A percentile compares a stretch with the other conserved stretches of the same genome.
Evolutionary conservation across 1,284 basidiomycete genomes (phyloP).

Genomic region (Cutaneotrichosporon dermatis): DNA sequence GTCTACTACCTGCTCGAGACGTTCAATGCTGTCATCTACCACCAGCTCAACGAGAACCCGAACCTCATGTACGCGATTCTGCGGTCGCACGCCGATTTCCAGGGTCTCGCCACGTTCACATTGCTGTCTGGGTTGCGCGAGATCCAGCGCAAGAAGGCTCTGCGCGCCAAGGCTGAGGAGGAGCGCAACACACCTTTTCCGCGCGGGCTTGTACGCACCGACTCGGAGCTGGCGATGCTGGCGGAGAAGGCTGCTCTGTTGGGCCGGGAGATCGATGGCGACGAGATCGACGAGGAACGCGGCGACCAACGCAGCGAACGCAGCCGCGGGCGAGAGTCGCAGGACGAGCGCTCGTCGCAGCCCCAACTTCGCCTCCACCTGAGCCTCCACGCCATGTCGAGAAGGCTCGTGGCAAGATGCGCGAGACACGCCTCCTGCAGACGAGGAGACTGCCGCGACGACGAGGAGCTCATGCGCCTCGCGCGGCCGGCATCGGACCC

Average conservation of each 20-base stretch:
- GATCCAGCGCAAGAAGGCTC: constrained; percentile 66
- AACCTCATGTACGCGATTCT: constrained; percentile 83
- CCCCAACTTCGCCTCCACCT: not conserved
- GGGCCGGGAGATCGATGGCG: constrained; percentile 29
- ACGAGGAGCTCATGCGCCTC: constrained; percentile 58
- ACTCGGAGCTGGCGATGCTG: constrained; percentile 42
- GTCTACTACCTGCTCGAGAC: constrained; percentile 71
- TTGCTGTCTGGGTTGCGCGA: constrained; percentile 75
- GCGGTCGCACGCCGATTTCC: constrained; percentile 72
- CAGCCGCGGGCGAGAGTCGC: constrained; percentile 2
- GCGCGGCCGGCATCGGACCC: constrained; percentile 66
- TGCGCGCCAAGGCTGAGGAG: constrained; percentile 54
- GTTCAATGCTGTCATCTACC: constrained; percentile 75
- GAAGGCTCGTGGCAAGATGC: constrained; percentile 84
- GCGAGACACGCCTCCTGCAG: constrained; percentile 35
- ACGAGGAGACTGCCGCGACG: constrained; percentile 50
- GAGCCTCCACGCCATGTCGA: constrained; percentile 55
- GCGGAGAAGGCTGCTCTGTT: constrained; percentile 45
- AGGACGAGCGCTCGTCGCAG: not conserved
- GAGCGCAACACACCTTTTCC: constrained; percentile 3
- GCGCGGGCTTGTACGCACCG: constrained; percentile 24
- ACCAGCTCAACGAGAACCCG: constrained; percentile 68
- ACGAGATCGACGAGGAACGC: constrained; percentile 16
- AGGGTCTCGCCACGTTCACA: constrained; percentile 83
- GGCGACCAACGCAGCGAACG: not conserved